A percentile compares a stretch with the other conserved stretches of the same genome.
These are phyloP conservation scores for Talaromyces sp. DNA, from an alignment of 2,329 filamentous ascomycete genomes.

Conservation along the genomic window DNA sequence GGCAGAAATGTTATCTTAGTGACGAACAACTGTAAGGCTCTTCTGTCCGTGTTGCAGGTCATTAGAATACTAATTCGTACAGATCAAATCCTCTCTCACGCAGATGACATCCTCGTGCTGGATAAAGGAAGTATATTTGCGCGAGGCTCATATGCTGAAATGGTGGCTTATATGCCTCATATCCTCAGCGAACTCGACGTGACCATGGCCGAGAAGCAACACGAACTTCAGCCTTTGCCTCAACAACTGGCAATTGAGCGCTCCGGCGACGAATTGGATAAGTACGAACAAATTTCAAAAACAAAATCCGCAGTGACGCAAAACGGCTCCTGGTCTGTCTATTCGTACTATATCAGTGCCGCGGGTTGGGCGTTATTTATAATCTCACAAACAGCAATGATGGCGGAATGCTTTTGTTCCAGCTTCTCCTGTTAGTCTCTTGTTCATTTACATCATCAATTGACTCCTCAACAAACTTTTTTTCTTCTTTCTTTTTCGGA, in stretches of 20 bases:
- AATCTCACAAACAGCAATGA: constrained; percentile 31
- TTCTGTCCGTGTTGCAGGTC: not conserved
- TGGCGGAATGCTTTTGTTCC: constrained; percentile 32
- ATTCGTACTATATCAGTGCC: constrained; percentile 33
- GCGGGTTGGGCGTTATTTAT: constrained; percentile 31
- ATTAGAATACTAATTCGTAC: not conserved
- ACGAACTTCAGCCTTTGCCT: not conserved
- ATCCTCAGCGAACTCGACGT: not conserved
- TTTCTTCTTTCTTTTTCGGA: not conserved
- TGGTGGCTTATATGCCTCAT: not conserved
- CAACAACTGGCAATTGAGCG: not conserved
- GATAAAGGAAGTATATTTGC: constrained; percentile 6
- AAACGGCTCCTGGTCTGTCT: constrained; percentile 37
- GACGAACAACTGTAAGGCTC: not conserved
- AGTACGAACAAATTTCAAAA: not conserved
- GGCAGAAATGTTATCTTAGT: not conserved
- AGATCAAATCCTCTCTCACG: constrained; percentile 5
- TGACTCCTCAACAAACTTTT: too few species aligned
- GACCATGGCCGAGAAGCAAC: not conserved
- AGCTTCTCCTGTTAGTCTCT: constrained; percentile 30
- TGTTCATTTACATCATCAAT: not conserved
- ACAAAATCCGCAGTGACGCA: constrained; percentile 9
- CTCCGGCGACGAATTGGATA: not conserved
- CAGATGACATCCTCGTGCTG: constrained; percentile 38
- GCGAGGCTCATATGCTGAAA: not conserved